phyloP scores from a whole-genome alignment of 495 filamentous ascomycete genomes.

The Tuber microsphaerosporum region DNA sequence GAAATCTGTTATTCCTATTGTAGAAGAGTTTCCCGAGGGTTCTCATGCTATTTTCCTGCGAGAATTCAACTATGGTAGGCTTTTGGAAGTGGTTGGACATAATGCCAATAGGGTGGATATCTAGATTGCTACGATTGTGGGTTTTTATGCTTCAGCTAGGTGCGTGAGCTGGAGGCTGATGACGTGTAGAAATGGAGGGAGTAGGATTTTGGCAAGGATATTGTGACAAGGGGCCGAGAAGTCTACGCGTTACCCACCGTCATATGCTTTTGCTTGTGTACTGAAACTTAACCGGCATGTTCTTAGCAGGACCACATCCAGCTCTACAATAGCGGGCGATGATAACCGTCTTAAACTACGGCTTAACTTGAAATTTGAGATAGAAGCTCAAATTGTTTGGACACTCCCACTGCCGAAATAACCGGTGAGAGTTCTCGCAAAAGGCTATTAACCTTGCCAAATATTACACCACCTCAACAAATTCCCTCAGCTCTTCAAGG shows the following conservation, averaged over 20 bases:
- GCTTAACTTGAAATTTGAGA: conserved; percentile 95
- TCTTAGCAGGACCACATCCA: conserved; percentile 89
- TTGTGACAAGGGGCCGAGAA: conserved; percentile 61
- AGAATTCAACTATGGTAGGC: conserved; percentile 86
- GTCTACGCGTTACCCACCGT: conserved; percentile 69
- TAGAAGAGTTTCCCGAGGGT: conserved; percentile 81
- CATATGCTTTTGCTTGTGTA: conserved; percentile 73
- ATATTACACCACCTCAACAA: conserved; percentile 85
- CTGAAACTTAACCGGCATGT: conserved; percentile 76
- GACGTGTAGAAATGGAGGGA: conserved; percentile 54
- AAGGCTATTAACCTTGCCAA: conserved; percentile 71
- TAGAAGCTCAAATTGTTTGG: conserved; percentile 89
- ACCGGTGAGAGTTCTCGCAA: conserved; percentile 90
- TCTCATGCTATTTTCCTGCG: conserved; percentile 90
- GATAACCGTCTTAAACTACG: conserved; percentile 76
- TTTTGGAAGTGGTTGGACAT: conserved; percentile 71
- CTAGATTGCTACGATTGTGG: conserved; percentile 56
- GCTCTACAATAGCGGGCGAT: conserved; percentile 75
- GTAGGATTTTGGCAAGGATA: conserved; percentile 68
- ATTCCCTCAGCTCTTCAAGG: conserved; percentile 91
- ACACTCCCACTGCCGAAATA: conserved; percentile 77
- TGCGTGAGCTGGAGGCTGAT: conserved; percentile 6
- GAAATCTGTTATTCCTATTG: conserved; percentile 71
- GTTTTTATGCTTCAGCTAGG: not conserved
- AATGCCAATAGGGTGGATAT: conserved; percentile 65